Base-by-base conservation (phyloP, 768 basidiomycete species). In the Pisolithus microcarpus region DNA sequence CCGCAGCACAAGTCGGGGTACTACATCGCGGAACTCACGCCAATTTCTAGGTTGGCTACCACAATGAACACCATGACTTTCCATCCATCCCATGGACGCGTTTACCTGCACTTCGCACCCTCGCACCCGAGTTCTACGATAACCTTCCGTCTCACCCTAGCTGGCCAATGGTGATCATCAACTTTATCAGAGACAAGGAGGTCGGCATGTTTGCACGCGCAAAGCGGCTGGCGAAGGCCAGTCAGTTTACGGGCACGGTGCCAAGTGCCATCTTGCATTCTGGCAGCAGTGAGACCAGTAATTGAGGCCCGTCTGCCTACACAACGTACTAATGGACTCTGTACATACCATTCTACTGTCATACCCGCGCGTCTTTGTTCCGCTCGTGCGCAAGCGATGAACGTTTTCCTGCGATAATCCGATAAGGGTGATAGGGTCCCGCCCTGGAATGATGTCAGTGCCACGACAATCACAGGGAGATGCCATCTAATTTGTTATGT, bases 21-120 rank as follows among this genome's bases (percentile, higher is more conserved):
- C 38, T 50, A 26, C 37, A 26, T 48, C 38, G 28, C 7, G 45
- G 50, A 16, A 60, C 23, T 38, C 19, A 13, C 21, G 8, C 7
- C 40, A 34, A 26, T 11, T 13, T 50, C 18, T 56, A 92, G 90
- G 91, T 97, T 58, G 96, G 96, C 37, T 98, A 97, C 65, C 96
- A 99, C 67, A 97, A 99, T 68, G 96, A 98, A 62, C 96, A 99
- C 69, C 96, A 99, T 70, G 96, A 99, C 70, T 98, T 99, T 70
- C 94, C 96, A 7, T 92, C 92, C 11, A 70, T 99, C 1, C 79
- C 96, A 1, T 99, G 96, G 96, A 97, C 94, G 16, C 82, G 88
- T 21, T 77, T 98, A 0, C 90, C 93, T 2, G 79, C 80, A 5
- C 80, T 99, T 19, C 82, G 84, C 28, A 76, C 77, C 2, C 76